Percentiles rank a stretch among this genome's conserved stretches.
Evolutionary conservation across 2,329 filamentous ascomycete genomes (phyloP).

Genomic region (Cladophialophora bantiana): DNA sequence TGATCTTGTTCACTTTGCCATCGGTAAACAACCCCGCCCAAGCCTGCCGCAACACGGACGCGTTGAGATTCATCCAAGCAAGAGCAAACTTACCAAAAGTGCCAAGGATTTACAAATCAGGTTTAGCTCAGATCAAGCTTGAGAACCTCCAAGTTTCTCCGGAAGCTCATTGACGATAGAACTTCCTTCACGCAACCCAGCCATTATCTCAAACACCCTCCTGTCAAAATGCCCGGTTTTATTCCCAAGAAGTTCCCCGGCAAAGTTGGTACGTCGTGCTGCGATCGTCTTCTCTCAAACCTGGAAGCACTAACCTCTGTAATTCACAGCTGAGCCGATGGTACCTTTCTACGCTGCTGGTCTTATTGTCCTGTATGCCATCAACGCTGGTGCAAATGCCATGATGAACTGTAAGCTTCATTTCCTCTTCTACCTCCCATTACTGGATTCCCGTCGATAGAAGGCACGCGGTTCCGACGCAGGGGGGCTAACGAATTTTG

Average conservation of each 20-base stretch:
- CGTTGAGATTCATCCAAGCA: constrained; percentile 7
- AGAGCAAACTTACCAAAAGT: constrained; percentile 26
- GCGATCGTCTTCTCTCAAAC: neutral
- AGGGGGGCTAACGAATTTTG: constrained; percentile 37
- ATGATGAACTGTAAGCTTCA: constrained; percentile 76
- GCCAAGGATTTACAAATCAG: constrained; percentile 25
- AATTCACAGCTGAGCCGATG: constrained; percentile 78
- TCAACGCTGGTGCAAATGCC: constrained; percentile 81
- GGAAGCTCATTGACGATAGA: constrained; percentile 31
- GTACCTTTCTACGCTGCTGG: constrained; percentile 93
- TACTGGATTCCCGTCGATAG: neutral
- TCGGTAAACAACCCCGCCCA: constrained; percentile 19
- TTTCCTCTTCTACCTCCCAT: neutral
- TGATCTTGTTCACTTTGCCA: neutral
- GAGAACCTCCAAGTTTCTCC: constrained; percentile 14
- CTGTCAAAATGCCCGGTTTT: constrained; percentile 69
- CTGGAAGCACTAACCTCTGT: constrained; percentile 1
- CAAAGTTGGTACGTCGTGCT: constrained; percentile 69
- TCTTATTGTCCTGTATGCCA: constrained; percentile 87
- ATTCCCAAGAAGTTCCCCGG: constrained; percentile 85
- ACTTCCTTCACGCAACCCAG: constrained; percentile 20
- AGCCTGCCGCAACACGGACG: constrained; percentile 6
- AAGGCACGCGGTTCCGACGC: constrained; percentile 8
- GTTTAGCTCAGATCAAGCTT: constrained; percentile 12
- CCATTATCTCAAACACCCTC: constrained; percentile 10